Base-by-base conservation (phyloP, 768 basidiomycete species). In the Suillus ampliporus region DNA sequence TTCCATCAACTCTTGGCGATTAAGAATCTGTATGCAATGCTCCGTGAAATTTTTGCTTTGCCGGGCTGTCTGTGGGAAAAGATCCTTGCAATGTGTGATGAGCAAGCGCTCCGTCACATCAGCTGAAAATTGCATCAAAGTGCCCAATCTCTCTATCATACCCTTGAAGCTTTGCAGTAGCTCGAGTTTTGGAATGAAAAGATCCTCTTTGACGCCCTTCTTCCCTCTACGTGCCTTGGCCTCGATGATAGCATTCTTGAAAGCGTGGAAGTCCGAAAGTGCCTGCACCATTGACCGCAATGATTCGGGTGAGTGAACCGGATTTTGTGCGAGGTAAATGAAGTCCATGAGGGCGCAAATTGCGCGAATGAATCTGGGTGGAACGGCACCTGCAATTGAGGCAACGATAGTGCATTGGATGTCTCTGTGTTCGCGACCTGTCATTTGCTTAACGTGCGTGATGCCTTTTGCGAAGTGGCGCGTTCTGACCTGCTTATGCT, bases 121-220 rank as follows among this genome's bases (percentile, higher is more conserved):
- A 1, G 74, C 72, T 47, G 76, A 73, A 69, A 70, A 78, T 53
- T 80, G 74, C 9, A 72, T 70, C 10, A 74, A 57, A 15, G 63
- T 69, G 0, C 80, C 79, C 40, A 69, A 70, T 14, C 48, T 14
- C 60, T 57, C 17, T 10, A 80, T 69, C 14, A 23, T 23, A 46
- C 37, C 23, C 10, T 23, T 10, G 19, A 58, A 58, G 48, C 72
- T 76, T 34, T 78, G 77, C 15, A 79, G 57, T 23, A 77, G 69
- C 52, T 79, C 76, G 10, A 81, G 72, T 64, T 83, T 83, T 3
- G 79, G 80, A 44, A 82, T 81, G 26, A 73, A 57, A 15, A 58
- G 46, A 17, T 73, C 35, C 26, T 74, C 74, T 3, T 68, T 60
- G 9, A 44, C 38, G 8, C 69, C 58, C n/a, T 46, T 61, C 56